phyloP scores from a whole-genome alignment of 345 rosid genomes.

The Theobroma cacao region DNA sequence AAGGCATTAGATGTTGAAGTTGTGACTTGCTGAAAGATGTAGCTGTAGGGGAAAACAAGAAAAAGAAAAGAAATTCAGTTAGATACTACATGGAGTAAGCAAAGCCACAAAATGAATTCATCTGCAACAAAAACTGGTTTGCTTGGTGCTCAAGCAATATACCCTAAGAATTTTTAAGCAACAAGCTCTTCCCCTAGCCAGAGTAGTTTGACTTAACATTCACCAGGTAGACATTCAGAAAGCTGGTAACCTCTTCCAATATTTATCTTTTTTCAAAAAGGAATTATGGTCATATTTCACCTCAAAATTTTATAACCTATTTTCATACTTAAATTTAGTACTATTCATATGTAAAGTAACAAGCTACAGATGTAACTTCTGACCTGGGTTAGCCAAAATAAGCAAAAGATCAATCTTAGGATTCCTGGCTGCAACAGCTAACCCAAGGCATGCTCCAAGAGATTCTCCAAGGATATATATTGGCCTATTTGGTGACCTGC shows the following conservation, averaged over 20 bases:
- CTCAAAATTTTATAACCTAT: too few relatives aligned
- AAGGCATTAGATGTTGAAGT: conserved; percentile 34
- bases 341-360: too few relatives aligned
- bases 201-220: too few relatives aligned
- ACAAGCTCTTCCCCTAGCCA: too few relatives aligned
- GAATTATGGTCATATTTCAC: too few relatives aligned
- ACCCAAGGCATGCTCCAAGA: conserved; percentile 58
- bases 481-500: conserved; percentile 43
- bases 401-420: conserved; percentile 54
- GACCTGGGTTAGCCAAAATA: conserved; percentile 67
- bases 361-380: too few relatives aligned
- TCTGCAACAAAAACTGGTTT: not conserved
- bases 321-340: too few relatives aligned
- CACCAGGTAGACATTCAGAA: too few relatives aligned
- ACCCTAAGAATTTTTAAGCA: too few relatives aligned
- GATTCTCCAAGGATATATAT: conserved; percentile 64
- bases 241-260: too few relatives aligned
- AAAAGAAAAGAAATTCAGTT: not conserved
- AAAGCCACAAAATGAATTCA: not conserved
- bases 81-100: not conserved
- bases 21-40: conserved; percentile 40
- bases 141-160: not conserved
- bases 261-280: too few relatives aligned
- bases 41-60: conserved; percentile 23
- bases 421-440: conserved; percentile 57